A percentile compares a stretch with the other conserved stretches of the same genome.
These are phyloP conservation scores for Yamadazyma phyllophila DNA, from an alignment of 805 yeast species.

Conservation along the genomic window DNA sequence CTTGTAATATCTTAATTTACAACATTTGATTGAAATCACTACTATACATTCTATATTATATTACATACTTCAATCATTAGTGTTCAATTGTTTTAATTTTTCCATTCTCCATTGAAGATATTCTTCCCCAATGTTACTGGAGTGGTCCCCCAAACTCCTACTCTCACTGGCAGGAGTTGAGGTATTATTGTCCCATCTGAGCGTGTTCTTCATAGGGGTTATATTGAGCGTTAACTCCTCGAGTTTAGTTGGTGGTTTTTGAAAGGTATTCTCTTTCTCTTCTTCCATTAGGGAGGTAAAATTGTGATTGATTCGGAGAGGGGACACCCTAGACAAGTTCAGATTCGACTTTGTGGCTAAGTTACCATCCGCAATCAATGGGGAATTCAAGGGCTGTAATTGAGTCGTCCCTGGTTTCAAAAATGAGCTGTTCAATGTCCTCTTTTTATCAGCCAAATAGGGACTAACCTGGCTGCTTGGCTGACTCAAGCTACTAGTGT, in stretches of 20 bases:
- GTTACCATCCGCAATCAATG: slow-evolving; percentile 5
- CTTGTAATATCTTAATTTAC: neutral
- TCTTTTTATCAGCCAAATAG: neutral
- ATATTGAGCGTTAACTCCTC: slow-evolving; percentile 9
- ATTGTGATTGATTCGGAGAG: slow-evolving; percentile 7
- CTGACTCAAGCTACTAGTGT: slow-evolving; percentile 1
- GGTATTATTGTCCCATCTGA: slow-evolving; percentile 11
- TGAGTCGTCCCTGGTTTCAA: slow-evolving; percentile 1
- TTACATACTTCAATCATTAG: neutral
- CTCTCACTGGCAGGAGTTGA: slow-evolving; percentile 15
- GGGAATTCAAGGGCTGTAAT: slow-evolving; percentile 14
- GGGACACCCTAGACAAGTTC: slow-evolving; percentile 7
- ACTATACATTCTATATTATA: slow-evolving; percentile 5
- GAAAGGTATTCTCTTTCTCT: slow-evolving; percentile 12
- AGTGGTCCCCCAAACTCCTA: slow-evolving; percentile 27
- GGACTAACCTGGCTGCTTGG: slow-evolving; percentile 10
- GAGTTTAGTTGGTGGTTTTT: slow-evolving; percentile 1
- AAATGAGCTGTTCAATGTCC: neutral
- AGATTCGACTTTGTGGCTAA: neutral
- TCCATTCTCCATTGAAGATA: slow-evolving; percentile 41
- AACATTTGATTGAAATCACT: neutral
- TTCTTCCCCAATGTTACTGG: slow-evolving; percentile 40
- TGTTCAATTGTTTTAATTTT: slow-evolving; percentile 26
- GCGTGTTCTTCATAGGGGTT: slow-evolving; percentile 12
- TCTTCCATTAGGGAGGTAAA: neutral